Evolutionary conservation across 2,329 filamentous ascomycete genomes (phyloP).

Genomic region (Monilinia polystroma): DNA sequence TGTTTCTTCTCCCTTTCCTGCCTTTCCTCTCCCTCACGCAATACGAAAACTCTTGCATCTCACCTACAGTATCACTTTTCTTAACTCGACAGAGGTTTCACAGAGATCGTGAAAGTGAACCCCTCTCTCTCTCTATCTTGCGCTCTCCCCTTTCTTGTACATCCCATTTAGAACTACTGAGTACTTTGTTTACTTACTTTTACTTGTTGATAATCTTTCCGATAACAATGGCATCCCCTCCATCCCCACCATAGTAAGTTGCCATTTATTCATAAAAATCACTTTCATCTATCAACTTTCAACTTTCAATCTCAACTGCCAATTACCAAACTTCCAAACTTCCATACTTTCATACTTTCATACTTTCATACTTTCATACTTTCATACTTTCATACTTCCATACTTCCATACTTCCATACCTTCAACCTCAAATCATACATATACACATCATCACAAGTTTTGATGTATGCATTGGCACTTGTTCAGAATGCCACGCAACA

Average conservation of each 20-base stretch:
- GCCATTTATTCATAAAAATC: not conserved
- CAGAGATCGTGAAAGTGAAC: not conserved
- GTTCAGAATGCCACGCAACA: conserved; percentile 21
- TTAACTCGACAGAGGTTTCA: not conserved
- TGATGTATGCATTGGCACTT: conserved; percentile 15
- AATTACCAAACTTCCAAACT: too few species aligned
- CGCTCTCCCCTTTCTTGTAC: not conserved
- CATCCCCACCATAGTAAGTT: conserved; percentile 24
- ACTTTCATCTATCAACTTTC: not conserved
- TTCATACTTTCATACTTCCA: not conserved
- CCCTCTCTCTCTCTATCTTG: too few species aligned
- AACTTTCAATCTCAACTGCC: not conserved
- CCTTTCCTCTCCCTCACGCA: too few species aligned
- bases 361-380: not conserved
- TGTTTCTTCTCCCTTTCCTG: too few species aligned
- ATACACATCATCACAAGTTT: conserved; percentile 1
- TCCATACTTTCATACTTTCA: too few species aligned
- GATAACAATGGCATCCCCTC: conserved; percentile 21
- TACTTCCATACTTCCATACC: not conserved
- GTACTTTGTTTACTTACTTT: not conserved
- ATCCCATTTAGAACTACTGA: not conserved
- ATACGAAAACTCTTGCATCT: not conserved
- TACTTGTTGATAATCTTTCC: not conserved
- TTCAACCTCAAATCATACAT: not conserved
- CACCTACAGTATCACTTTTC: not conserved